Conservation (phyloP, 768 basidiomycete genomes). For the Tylopilus felleus region DNA sequence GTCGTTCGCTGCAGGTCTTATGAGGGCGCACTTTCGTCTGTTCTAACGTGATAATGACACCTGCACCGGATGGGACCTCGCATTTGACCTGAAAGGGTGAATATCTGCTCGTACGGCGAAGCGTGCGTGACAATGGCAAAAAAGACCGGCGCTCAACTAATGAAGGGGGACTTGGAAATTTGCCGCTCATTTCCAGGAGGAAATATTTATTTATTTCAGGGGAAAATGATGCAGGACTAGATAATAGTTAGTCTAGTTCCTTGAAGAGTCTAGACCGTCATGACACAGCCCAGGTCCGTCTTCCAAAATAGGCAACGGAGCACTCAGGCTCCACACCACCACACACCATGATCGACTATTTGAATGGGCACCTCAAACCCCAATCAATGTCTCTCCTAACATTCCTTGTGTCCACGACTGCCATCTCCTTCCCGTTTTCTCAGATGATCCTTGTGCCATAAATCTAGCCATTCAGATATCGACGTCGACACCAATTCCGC, state of each 20-base stretch:
- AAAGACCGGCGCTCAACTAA: too few species aligned
- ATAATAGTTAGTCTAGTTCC: not conserved
- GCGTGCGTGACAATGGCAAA: too few species aligned
- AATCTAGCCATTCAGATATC: not conserved
- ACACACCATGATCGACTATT: slow-evolving; percentile 29
- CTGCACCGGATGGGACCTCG: too few species aligned
- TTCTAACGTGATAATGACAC: too few species aligned
- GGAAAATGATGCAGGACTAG: not conserved
- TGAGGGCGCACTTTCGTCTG: too few species aligned
- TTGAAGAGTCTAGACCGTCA: slow-evolving; percentile 18
- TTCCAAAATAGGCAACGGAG: slow-evolving; percentile 25
- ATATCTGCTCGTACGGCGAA: too few species aligned
- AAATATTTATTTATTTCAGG: not conserved
- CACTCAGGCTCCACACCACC: slow-evolving; percentile 14
- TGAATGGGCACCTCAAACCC: slow-evolving; percentile 12
- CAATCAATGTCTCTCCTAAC: slow-evolving; percentile 12
- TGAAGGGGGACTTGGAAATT: not conserved
- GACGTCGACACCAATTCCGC: not conserved
- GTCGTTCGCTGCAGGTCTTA: too few species aligned
- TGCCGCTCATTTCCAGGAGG: not conserved
- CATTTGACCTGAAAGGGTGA: too few species aligned
- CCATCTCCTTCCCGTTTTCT: not conserved
- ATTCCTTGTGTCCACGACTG: not conserved
- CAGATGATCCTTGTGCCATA: slow-evolving; percentile 6
- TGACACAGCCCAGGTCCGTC: slow-evolving; percentile 17